Evolutionary conservation across 2,329 filamentous ascomycete species (phyloP).

Genomic region (Calonectria multiphialidica): DNA sequence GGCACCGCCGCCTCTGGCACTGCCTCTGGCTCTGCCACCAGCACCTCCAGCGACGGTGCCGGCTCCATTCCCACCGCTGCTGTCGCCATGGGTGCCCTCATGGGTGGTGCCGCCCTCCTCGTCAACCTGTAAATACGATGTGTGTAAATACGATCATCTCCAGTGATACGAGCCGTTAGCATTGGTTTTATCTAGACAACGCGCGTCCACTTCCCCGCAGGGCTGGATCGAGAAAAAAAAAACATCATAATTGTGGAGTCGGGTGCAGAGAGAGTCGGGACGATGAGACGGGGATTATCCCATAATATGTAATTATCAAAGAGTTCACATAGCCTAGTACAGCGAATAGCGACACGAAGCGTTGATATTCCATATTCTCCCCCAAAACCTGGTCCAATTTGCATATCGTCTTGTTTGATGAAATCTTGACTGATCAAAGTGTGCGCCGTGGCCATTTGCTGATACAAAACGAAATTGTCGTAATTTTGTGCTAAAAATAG

Average conservation of each 20-base stretch:
- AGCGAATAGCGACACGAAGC: slow-evolving; percentile 8
- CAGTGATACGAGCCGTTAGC: neutral
- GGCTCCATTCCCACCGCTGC: slow-evolving; percentile 21
- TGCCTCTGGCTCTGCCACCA: slow-evolving; percentile 5
- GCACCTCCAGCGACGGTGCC: slow-evolving; percentile 10
- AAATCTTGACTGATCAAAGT: neutral
- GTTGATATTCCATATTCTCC: slow-evolving; percentile 9
- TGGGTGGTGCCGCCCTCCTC: slow-evolving; percentile 22
- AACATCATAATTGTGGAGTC: neutral
- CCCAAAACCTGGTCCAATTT: neutral
- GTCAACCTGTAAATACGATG: slow-evolving; percentile 15
- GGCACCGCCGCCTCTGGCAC: neutral
- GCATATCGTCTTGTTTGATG: too few species aligned
- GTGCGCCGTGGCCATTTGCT: neutral
- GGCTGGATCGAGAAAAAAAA: neutral
- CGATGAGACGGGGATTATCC: neutral
- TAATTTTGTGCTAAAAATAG: neutral
- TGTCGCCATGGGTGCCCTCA: slow-evolving; percentile 19
- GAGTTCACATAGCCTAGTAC: slow-evolving; percentile 5
- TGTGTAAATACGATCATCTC: neutral
- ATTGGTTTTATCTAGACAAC: neutral
- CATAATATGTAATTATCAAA: slow-evolving; percentile 14
- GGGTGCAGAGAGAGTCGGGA: neutral
- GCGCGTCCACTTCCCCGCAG: slow-evolving; percentile 14
- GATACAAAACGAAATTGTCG: neutral